phyloP scores from a whole-genome alignment of 371 early-diverging fungal genomes.

The Umbelopsis sp. region DNA sequence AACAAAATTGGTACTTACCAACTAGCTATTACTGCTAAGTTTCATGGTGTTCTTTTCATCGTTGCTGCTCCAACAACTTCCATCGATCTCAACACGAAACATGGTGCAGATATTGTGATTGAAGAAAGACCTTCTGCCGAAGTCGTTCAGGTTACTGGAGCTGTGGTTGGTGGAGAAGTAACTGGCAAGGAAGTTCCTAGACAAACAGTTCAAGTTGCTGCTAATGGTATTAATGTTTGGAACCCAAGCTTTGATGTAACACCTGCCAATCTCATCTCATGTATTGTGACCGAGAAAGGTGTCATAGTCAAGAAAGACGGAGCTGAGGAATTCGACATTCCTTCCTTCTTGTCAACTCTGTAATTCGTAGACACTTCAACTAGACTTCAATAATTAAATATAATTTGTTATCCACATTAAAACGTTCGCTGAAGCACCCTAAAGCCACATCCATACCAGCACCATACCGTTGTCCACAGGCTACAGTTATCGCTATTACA shows the following conservation, averaged over 20 bases:
- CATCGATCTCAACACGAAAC: slow-evolving; percentile 74
- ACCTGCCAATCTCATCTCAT: slow-evolving; percentile 83
- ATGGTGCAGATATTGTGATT: slow-evolving; percentile 82
- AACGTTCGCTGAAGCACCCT: too few species aligned
- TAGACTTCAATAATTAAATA: neutral
- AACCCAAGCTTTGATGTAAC: slow-evolving; percentile 97
- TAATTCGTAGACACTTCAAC: neutral
- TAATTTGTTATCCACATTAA: neutral
- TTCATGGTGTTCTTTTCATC: slow-evolving; percentile 87
- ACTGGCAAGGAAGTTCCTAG: slow-evolving; percentile 32
- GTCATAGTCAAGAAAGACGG: slow-evolving; percentile 72
- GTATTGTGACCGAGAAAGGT: slow-evolving; percentile 94
- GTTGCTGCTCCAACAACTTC: slow-evolving; percentile 96
- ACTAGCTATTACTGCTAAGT: slow-evolving; percentile 86
- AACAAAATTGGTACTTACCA: slow-evolving; percentile 99
- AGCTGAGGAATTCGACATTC: slow-evolving; percentile 61
- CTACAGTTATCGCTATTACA: too few species aligned
- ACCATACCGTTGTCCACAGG: too few species aligned
- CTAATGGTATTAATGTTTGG: slow-evolving; percentile 87
- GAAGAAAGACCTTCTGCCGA: slow-evolving; percentile 86
- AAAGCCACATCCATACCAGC: too few species aligned
- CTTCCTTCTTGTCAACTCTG: slow-evolving; percentile 37
- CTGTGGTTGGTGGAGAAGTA: slow-evolving; percentile 42
- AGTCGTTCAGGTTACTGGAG: slow-evolving; percentile 74
- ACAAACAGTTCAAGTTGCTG: slow-evolving; percentile 79